phyloP scores from a whole-genome alignment of 805 yeast species.

The Teunomyces barrocoloradensis region DNA sequence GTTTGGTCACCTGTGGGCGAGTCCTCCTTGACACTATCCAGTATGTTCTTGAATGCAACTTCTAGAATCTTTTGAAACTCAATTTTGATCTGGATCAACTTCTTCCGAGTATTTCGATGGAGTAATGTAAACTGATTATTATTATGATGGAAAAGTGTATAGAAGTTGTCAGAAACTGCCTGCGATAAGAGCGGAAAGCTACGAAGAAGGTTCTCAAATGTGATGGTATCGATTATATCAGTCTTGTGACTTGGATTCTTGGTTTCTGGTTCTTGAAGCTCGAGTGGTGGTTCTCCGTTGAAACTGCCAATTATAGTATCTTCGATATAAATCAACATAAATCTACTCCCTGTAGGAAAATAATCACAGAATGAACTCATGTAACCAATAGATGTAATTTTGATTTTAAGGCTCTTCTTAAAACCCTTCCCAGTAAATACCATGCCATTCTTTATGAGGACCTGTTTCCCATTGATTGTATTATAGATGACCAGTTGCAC shows the following conservation, averaged over 20 bases:
- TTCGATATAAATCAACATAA: conserved; percentile 58
- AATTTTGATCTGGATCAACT: conserved; percentile 20
- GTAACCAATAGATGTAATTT: conserved; percentile 45
- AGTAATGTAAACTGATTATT: conserved; percentile 30
- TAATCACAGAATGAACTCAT: conserved; percentile 58
- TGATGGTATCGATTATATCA: conserved; percentile 11
- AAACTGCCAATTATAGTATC: conserved; percentile 49
- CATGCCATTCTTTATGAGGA: conserved; percentile 53
- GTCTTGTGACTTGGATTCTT: not conserved
- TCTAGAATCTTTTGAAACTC: conserved; percentile 35
- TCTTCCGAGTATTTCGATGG: conserved; percentile 28
- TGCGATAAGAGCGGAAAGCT: conserved; percentile 39
- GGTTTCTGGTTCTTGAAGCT: not conserved
- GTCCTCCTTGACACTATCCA: conserved; percentile 36
- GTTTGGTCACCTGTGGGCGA: conserved; percentile 35
- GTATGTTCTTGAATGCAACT: conserved; percentile 35
- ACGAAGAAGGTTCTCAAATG: conserved; percentile 38
- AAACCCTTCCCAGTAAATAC: conserved; percentile 61
- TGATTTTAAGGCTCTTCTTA: conserved; percentile 41
- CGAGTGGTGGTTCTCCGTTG: not conserved
- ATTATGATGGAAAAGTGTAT: conserved; percentile 40
- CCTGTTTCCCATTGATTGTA: conserved; percentile 56
- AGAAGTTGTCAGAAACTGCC: conserved; percentile 38
- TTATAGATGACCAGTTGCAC: conserved; percentile 43
- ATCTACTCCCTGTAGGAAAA: conserved; percentile 53